phyloP scores from a whole-genome alignment of 2,329 filamentous ascomycete species.

The Ophiostoma himal-ulmi region DNA sequence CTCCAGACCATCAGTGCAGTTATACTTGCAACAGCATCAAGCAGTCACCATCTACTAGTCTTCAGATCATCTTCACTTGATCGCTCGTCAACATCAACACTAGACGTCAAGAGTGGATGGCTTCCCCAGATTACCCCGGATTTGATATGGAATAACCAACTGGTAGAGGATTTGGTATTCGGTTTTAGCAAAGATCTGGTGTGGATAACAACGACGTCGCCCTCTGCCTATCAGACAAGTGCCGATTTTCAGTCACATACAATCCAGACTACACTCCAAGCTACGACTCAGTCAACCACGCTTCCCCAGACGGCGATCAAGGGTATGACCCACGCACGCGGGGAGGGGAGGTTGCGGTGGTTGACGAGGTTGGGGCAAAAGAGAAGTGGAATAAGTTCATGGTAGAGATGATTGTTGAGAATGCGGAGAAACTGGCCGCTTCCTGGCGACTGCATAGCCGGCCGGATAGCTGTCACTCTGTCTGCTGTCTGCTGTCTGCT shows the following conservation, averaged over 20 bases:
- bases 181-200: background rate
- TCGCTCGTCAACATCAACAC: no score
- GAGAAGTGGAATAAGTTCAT: background rate
- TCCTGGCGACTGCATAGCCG: background rate
- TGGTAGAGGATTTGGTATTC: background rate
- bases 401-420: background rate
- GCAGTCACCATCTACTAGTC: background rate
- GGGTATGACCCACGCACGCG: background rate
- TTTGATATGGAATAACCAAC: background rate
- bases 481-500: background rate
- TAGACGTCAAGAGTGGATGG: background rate
- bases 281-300: background rate
- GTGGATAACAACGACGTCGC: background rate
- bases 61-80: no score
- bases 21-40: background rate
- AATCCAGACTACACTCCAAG: background rate
- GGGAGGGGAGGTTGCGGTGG: background rate
- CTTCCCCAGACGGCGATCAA: background rate
- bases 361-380: background rate
- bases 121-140: conserved; percentile 1
- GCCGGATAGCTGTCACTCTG: background rate
- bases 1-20: no score
- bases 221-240: conserved; percentile 22
- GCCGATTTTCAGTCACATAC: conserved; percentile 15
- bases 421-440: background rate